Conservation (phyloP, 2,329 filamentous ascomycete species). For the Alternaria brassicicola region DNA sequence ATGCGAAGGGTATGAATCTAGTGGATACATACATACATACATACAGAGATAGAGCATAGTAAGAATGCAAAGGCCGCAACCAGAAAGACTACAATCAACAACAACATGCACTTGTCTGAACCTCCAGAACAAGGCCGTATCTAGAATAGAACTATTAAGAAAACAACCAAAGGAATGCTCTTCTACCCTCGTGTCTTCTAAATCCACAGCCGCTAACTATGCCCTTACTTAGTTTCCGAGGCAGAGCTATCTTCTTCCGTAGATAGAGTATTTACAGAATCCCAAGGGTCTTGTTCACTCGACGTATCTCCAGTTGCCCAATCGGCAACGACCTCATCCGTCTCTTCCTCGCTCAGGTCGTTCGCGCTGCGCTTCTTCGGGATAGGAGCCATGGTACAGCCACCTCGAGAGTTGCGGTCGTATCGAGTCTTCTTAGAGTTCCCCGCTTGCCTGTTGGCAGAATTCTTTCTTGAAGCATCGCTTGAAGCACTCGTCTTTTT, state of each 20-base stretch:
- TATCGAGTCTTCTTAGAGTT: neutral
- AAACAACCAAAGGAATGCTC: neutral
- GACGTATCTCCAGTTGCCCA: neutral
- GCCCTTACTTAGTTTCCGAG: slow-evolving; percentile 21
- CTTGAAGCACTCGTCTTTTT: neutral
- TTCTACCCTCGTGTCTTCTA: neutral
- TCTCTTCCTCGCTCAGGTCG: neutral
- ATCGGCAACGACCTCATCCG: neutral
- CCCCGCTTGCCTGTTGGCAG: neutral
- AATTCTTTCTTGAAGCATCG: neutral
- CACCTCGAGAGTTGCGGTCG: neutral
- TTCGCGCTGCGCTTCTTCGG: neutral
- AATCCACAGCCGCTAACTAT: neutral
- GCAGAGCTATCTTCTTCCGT: slow-evolving; percentile 10
- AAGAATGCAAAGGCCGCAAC: too few species aligned
- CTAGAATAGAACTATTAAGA: neutral
- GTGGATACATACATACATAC: neutral
- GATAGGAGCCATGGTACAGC: neutral
- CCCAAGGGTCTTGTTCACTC: neutral
- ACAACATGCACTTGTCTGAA: neutral
- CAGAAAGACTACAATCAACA: neutral
- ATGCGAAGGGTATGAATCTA: too few species aligned
- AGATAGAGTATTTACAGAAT: neutral
- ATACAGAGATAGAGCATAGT: neutral
- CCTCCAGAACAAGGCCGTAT: neutral